Evolutionary conservation across 768 basidiomycete species (phyloP).

Genomic region (Podaxis rugospora): DNA sequence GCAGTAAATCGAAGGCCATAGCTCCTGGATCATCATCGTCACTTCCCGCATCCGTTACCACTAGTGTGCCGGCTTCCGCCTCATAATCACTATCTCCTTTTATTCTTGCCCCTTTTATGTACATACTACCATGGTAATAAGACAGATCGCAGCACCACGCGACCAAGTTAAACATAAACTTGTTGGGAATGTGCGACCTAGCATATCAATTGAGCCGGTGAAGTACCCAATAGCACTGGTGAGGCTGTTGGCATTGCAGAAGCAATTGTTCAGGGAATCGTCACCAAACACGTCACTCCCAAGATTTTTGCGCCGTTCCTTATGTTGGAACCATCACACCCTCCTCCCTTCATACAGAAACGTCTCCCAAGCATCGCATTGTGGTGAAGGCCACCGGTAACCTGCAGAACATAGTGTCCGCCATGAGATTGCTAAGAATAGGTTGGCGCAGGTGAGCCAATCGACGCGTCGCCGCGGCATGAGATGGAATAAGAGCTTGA

Average conservation of each 20-base stretch:
- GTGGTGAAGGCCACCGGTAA: slow-evolving; percentile 16
- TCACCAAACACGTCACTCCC: slow-evolving; percentile 4
- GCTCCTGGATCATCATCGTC: slow-evolving; percentile 11
- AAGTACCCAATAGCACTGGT: too few species aligned
- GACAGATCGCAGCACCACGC: too few species aligned
- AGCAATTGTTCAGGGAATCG: neutral
- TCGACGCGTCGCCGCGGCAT: neutral
- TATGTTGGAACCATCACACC: slow-evolving; percentile 14
- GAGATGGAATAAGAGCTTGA: neutral
- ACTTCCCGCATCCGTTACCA: slow-evolving; percentile 15
- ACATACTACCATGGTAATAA: too few species aligned
- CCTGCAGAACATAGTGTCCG: neutral
- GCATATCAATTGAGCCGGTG: too few species aligned
- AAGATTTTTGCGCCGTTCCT: slow-evolving; percentile 1
- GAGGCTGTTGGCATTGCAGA: too few species aligned
- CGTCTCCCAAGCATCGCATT: slow-evolving; percentile 16
- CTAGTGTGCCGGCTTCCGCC: slow-evolving; percentile 16
- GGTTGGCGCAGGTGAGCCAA: neutral
- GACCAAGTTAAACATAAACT: too few species aligned
- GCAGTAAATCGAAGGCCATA: slow-evolving; percentile 49
- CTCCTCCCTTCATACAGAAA: slow-evolving; percentile 17
- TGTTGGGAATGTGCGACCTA: too few species aligned
- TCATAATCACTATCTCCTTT: slow-evolving; percentile 11
- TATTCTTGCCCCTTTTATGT: neutral
- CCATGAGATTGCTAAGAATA: neutral